A percentile compares a stretch with the other conserved stretches of the same genome.
These are phyloP conservation scores for Beverwykella pulmonaria DNA, from an alignment of 495 filamentous ascomycete genomes.

Conservation along the genomic window DNA sequence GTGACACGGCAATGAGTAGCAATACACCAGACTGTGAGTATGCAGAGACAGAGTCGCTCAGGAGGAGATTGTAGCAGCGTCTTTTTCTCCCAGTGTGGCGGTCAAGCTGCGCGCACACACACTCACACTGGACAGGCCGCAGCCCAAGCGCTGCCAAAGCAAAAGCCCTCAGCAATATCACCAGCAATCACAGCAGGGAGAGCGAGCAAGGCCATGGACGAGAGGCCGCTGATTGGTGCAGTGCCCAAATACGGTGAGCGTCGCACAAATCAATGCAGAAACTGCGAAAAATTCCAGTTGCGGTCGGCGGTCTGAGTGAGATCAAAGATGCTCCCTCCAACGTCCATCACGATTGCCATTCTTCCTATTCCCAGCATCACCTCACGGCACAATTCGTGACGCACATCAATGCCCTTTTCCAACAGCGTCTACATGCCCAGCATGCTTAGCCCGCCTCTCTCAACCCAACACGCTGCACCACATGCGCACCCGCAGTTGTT, in stretches of 20 bases:
- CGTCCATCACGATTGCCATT: not conserved
- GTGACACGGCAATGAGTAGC: not conserved
- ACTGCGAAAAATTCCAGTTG: not conserved
- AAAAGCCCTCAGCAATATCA: conserved; percentile 1
- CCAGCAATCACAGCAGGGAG: not conserved
- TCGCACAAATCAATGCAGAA: conserved; percentile 11
- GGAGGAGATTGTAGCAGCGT: not conserved
- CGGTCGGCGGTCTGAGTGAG: not conserved
- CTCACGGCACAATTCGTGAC: too few species aligned
- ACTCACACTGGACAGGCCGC: conserved; percentile 13
- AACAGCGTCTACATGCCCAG: too few species aligned
- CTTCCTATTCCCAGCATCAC: not conserved
- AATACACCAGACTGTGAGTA: not conserved
- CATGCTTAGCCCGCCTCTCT: too few species aligned
- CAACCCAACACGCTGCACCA: too few species aligned
- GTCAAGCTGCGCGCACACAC: conserved; percentile 13
- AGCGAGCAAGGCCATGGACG: not conserved
- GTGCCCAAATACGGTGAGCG: conserved; percentile 8
- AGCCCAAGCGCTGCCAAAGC: conserved; percentile 8
- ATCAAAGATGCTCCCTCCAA: not conserved
- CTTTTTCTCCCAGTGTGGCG: conserved; percentile 2
- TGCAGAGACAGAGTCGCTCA: not conserved
- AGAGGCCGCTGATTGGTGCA: not conserved
- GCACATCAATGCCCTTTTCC: too few species aligned
- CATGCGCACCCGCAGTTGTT: too few species aligned